phyloP scores from a whole-genome alignment of 139 green algal genomes.

The Auxenochlorella protothecoides region DNA sequence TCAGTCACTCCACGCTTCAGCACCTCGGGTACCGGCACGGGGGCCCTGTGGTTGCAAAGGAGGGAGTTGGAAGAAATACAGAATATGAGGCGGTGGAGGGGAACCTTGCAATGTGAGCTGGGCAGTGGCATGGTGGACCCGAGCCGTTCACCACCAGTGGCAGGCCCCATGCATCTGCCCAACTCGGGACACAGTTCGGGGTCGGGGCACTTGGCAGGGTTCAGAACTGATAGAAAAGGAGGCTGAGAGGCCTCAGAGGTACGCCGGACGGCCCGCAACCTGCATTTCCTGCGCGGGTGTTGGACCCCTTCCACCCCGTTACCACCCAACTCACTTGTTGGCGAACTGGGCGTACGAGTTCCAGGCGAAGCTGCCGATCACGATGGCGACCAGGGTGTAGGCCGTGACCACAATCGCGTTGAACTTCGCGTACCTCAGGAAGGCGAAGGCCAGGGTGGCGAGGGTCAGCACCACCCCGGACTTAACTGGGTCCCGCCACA shows the following conservation, averaged over 20 bases:
- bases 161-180: background rate
- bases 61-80: background rate
- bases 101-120: background rate
- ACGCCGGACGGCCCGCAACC: too few species aligned
- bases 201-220: background rate
- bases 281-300: background rate
- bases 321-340: background rate
- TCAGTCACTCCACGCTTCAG: conserved; percentile 27
- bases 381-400: conserved; percentile 13
- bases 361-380: conserved; percentile 27
- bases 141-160: background rate
- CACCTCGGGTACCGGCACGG: conserved; percentile 22
- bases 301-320: background rate
- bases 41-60: conserved; percentile 11
- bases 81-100: background rate
- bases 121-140: background rate
- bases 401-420: conserved; percentile 17
- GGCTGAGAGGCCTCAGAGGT: too few species aligned
- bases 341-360: conserved; percentile 28
- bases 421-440: conserved; percentile 22
- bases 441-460: conserved; percentile 25
- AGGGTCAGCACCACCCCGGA: conserved; percentile 25
- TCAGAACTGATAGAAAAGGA: too few species aligned
- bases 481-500: conserved; percentile 39
- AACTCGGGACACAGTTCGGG: background rate